These are phyloP conservation scores for Naegleria fowleri DNA, from an alignment of 208 protist species.

Conservation along the genomic window DNA sequence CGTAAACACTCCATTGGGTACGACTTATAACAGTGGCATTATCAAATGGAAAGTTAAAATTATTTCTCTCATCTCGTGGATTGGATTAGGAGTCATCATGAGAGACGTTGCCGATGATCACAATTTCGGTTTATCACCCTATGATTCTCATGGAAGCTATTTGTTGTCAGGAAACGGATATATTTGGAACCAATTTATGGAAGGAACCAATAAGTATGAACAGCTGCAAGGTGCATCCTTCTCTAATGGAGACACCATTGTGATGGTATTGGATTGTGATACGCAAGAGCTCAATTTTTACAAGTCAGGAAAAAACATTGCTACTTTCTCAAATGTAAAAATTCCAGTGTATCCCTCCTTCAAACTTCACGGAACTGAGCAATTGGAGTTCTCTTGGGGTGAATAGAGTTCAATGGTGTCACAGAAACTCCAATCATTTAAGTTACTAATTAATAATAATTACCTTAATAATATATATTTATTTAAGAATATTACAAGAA, in stretches of 20 bases:
- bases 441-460: too few species aligned
- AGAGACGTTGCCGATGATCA: background rate
- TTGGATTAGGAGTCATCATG: background rate
- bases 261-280: background rate
- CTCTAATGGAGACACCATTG: background rate
- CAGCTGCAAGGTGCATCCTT: background rate
- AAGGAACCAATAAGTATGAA: background rate
- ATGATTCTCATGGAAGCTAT: background rate
- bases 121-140: background rate
- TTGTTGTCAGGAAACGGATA: background rate
- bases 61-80: background rate
- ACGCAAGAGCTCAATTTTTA: background rate
- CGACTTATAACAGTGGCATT: background rate
- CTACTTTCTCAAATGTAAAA: background rate
- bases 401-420: too few species aligned
- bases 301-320: background rate
- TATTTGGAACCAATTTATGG: background rate
- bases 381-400: background rate
- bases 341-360: background rate
- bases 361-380: background rate
- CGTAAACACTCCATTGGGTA: background rate
- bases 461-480: too few species aligned
- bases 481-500: too few species aligned
- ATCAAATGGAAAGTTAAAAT: background rate
- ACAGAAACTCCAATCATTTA: too few species aligned